Evolutionary conservation across 2,329 filamentous ascomycete genomes (phyloP), one percentile per base, ranked within the genome.

Genomic region (Sporothrix schenckii): DNA sequence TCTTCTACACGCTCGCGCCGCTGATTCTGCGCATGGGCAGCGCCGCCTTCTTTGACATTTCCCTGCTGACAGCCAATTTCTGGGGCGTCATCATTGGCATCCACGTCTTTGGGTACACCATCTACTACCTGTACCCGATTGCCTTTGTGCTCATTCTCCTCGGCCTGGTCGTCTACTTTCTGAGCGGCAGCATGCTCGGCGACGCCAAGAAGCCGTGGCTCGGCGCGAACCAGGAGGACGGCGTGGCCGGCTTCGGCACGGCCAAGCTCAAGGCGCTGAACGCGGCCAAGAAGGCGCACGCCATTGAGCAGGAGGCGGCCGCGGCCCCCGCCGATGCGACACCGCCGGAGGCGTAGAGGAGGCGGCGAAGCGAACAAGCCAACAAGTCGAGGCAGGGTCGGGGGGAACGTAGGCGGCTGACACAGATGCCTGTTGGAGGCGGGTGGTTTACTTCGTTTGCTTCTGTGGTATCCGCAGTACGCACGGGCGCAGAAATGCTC

Each of bases 41-140:
- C 19, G 95, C 95, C 2, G 94, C 94, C 24, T 97, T 99, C 82
- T 96, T 97, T 84, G 97, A 99, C 80, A 97, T 98, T 77, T 94
- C 91, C 9, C 84, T 99, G 74, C 84, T 99, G 72, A 98, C 95
- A 2, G 92, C 90, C 76, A 97, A 97, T 81, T 98, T 98, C 83
- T 99, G 95, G 95, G 94, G 93, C 74, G 91, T 97, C 73, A 91
- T 96, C 75, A 94, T 99, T 75, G 95, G 95, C 66, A 88, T 96
- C 75, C 87, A 90, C 78, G 92, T 98, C 65, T 97, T 99, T 77
- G 88, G 90, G 58, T 87, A 91, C 75, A 81, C 81, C 53, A 88
- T 99, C 71, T 92, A 97, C 81, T 97, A 88, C 85, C 86, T 97
- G 81, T 99, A 99, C 81, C 94, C 95, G 5, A 92, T 97, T 77